Percentiles rank a stretch among this genome's conserved stretches.
These are phyloP conservation scores for Bruguiera parviflora DNA, from an alignment of 345 rosid species.

Conservation along the genomic window DNA sequence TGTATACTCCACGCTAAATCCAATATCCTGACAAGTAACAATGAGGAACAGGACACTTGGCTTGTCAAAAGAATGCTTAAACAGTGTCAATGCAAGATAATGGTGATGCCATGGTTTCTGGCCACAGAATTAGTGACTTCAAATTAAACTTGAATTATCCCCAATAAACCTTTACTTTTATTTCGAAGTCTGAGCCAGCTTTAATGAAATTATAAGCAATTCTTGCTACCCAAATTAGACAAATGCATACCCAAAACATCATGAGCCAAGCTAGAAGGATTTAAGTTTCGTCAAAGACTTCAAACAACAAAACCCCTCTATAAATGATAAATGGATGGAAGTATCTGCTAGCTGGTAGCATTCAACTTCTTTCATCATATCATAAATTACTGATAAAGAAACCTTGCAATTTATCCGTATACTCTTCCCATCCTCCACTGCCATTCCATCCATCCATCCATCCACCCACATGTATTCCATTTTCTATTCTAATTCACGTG, in stretches of 20 bases:
- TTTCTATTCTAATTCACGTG: too few relatives aligned
- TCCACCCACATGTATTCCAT: too few relatives aligned
- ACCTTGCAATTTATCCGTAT: too few relatives aligned
- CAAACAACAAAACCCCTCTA: background rate
- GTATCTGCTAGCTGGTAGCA: background rate
- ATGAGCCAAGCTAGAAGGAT: background rate
- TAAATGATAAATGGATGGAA: background rate
- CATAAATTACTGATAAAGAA: too few relatives aligned
- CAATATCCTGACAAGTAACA: conserved; percentile 65
- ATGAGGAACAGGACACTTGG: background rate
- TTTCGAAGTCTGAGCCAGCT: background rate
- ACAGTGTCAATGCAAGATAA: too few relatives aligned
- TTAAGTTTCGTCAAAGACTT: too few relatives aligned
- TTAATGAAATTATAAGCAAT: background rate
- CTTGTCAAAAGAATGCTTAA: too few relatives aligned
- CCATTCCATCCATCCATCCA: too few relatives aligned
- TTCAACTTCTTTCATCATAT: background rate
- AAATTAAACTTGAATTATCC: background rate
- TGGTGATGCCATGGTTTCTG: too few relatives aligned
- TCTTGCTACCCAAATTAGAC: too few relatives aligned
- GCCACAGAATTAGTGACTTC: background rate
- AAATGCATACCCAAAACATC: background rate
- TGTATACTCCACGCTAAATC: conserved; percentile 86
- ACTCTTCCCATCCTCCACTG: too few relatives aligned
- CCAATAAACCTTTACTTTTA: background rate